Conservation (phyloP, 306 rosid species). For the Cucurbita moschata region DNA sequence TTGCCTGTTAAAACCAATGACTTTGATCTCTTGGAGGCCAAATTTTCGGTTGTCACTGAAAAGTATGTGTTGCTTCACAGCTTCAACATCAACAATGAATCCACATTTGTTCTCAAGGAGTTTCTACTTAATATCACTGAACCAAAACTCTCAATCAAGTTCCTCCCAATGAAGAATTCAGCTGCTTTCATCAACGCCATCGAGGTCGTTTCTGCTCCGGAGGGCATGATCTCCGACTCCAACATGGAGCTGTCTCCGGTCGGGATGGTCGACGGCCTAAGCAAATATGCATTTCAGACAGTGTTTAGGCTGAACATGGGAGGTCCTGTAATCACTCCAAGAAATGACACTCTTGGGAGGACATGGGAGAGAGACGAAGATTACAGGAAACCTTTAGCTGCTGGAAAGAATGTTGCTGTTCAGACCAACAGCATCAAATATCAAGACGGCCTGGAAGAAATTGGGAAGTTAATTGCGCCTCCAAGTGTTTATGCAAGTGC, state of each 20-base stretch:
- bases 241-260: slow-evolving; percentile 18
- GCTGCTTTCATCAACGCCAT: slow-evolving; percentile 27
- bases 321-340: slow-evolving; percentile 25
- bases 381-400: slow-evolving; percentile 1
- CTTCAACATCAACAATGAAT: slow-evolving; percentile 31
- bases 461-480: slow-evolving; percentile 18
- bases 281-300: slow-evolving; percentile 14
- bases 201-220: slow-evolving; percentile 38
- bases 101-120: slow-evolving; percentile 32
- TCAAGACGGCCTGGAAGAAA: not conserved
- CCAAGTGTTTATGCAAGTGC: slow-evolving; percentile 24
- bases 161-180: slow-evolving; percentile 26
- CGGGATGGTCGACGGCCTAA: slow-evolving; percentile 7
- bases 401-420: slow-evolving; percentile 4
- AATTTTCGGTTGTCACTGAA: slow-evolving; percentile 34
- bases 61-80: slow-evolving; percentile 42
- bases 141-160: slow-evolving; percentile 25
- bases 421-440: slow-evolving; percentile 10
- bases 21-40: slow-evolving; percentile 37
- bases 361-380: slow-evolving; percentile 20
- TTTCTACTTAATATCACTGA: slow-evolving; percentile 25
- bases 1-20: slow-evolving; percentile 22
- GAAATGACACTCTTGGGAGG: slow-evolving; percentile 29
- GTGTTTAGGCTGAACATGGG: slow-evolving; percentile 26
- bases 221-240: slow-evolving; percentile 11